Conservation (phyloP, 2,329 filamentous ascomycete species). For the Tolypocladium tropicale region DNA sequence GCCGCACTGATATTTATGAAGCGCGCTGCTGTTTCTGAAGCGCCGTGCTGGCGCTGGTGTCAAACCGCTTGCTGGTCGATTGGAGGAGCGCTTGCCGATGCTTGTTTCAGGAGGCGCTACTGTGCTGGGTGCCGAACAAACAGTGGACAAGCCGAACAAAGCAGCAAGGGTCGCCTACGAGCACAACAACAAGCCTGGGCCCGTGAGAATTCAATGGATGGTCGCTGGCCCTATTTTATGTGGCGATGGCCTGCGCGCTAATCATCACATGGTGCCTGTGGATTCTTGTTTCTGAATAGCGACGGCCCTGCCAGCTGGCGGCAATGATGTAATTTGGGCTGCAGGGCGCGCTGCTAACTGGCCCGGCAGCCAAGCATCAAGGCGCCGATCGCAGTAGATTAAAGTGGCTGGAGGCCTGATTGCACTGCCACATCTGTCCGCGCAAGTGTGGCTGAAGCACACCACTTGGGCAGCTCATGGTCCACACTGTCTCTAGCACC, state of each 20-base stretch:
- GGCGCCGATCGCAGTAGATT: background rate
- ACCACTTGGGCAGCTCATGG: background rate
- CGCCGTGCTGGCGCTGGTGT: constrained; percentile 2
- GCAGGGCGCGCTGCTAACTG: too few relatives aligned
- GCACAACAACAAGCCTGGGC: background rate
- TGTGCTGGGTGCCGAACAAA: constrained; percentile 8
- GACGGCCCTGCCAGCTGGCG: background rate
- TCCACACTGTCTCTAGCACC: background rate
- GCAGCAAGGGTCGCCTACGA: background rate
- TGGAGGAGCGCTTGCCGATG: constrained; percentile 8
- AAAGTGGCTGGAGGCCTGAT: too few relatives aligned
- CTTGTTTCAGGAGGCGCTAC: constrained; percentile 15
- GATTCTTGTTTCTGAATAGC: background rate
- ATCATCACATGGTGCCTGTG: background rate
- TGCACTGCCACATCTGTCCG: background rate
- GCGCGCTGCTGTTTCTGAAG: constrained; percentile 3
- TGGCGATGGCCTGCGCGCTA: background rate
- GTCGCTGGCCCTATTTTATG: background rate
- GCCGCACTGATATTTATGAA: constrained; percentile 4
- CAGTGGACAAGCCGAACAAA: constrained; percentile 4
- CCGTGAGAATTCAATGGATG: background rate
- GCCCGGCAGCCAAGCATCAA: too few relatives aligned
- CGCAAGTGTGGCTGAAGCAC: background rate
- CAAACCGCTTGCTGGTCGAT: constrained; percentile 11
- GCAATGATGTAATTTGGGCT: background rate